phyloP scores from a whole-genome alignment of 2,329 filamentous ascomycete genomes.

The Monilinia vaccinii-corymbosi region DNA sequence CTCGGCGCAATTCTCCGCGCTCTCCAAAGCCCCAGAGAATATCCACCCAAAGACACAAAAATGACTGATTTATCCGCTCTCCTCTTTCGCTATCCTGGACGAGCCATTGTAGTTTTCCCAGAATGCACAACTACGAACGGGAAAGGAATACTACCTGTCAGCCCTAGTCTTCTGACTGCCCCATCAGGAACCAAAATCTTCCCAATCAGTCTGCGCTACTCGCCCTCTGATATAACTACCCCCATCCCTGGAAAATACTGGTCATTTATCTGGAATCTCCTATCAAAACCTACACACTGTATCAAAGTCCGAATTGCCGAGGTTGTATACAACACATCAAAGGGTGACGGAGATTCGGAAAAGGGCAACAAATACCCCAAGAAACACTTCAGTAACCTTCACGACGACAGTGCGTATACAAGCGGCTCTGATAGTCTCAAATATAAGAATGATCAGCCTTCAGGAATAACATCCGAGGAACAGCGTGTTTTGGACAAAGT shows the following conservation, averaged over 20 bases:
- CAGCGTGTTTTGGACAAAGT: constrained; percentile 66
- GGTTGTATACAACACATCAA: constrained; percentile 47
- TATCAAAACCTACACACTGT: constrained; percentile 76
- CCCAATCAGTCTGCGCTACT: constrained; percentile 83
- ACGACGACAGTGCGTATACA: constrained; percentile 24
- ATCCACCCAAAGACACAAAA: constrained; percentile 37
- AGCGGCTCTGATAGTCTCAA: constrained; percentile 27
- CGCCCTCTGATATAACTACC: constrained; percentile 81
- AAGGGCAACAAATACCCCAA: constrained; percentile 28
- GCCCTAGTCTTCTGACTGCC: constrained; percentile 63
- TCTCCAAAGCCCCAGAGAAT: constrained; percentile 48
- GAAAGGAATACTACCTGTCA: constrained; percentile 76
- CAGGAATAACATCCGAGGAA: constrained; percentile 42
- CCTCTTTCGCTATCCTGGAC: constrained; percentile 57
- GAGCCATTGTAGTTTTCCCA: constrained; percentile 79
- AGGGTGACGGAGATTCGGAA: constrained; percentile 21
- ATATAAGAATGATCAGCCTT: constrained; percentile 22
- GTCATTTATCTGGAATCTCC: constrained; percentile 75
- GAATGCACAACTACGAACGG: constrained; percentile 94
- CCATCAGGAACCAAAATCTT: constrained; percentile 68
- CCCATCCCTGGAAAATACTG: constrained; percentile 68
- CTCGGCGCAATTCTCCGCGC: constrained; percentile 66
- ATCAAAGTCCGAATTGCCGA: constrained; percentile 88
- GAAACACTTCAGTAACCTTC: constrained; percentile 24
- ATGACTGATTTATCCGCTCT: constrained; percentile 57